phyloP scores from a whole-genome alignment of 257 asterid genomes.

The Solanum rostratum region DNA sequence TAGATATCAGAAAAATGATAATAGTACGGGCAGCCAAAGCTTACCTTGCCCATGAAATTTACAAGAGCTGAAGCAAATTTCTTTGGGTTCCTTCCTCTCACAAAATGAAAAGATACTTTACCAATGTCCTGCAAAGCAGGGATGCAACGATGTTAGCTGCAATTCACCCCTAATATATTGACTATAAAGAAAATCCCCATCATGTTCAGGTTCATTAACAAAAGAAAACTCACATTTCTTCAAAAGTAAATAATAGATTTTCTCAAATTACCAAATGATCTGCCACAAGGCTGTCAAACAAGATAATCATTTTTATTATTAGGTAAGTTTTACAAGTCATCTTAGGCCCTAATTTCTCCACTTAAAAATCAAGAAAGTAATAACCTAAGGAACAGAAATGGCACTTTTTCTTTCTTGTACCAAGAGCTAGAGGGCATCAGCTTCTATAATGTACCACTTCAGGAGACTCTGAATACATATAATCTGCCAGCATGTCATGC shows the following conservation, averaged over 20 bases:
- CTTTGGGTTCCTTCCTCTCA: conserved; percentile 75
- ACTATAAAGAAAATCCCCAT: background rate
- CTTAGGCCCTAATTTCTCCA: background rate
- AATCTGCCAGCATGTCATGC: conserved; percentile 92
- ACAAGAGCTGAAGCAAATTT: conserved; percentile 78
- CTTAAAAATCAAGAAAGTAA: background rate
- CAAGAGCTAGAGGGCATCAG: conserved; percentile 1
- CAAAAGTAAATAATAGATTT: background rate
- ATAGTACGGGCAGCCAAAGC: background rate
- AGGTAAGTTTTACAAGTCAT: background rate
- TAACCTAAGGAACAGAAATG: background rate
- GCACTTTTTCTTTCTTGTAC: background rate
- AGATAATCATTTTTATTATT: background rate
- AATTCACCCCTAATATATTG: background rate
- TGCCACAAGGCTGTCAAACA: background rate
- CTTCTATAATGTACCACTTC: conserved; percentile 52
- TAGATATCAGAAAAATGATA: background rate
- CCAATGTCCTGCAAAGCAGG: conserved; percentile 65
- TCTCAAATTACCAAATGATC: background rate
- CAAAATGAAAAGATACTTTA: conserved; percentile 78
- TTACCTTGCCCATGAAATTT: conserved; percentile 94
- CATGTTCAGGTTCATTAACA: background rate
- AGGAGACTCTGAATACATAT: conserved; percentile 81
- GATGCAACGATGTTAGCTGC: background rate
- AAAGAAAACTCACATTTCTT: background rate